Conservation (phyloP, 345 rosid species). For the Eucalyptus sp. region DNA sequence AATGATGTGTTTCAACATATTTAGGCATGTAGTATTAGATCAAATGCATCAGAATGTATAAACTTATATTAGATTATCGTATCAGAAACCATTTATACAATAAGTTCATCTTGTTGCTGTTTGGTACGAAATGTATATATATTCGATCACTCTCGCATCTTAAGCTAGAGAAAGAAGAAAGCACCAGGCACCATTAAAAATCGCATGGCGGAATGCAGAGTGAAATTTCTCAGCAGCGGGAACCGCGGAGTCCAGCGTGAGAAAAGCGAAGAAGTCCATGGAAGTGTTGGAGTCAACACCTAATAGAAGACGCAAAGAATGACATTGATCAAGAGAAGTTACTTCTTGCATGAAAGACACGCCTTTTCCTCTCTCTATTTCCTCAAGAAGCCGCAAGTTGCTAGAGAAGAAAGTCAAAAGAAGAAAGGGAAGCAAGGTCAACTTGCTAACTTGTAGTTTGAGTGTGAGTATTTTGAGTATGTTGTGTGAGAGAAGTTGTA, state of each 20-base stretch:
- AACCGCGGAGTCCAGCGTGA: accelerated
- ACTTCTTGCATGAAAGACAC: too few relatives aligned
- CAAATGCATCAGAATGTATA: background rate
- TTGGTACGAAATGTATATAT: background rate
- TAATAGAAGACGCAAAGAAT: too few relatives aligned
- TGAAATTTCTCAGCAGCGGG: background rate
- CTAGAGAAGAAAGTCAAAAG: too few relatives aligned
- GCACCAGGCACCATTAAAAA: background rate
- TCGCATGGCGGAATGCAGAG: background rate
- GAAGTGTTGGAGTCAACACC: background rate
- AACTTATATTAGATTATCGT: too few relatives aligned
- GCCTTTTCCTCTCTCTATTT: too few relatives aligned
- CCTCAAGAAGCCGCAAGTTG: too few relatives aligned
- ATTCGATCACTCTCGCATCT: background rate
- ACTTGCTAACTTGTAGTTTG: too few relatives aligned
- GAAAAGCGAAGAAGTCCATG: background rate
- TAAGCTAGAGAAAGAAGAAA: background rate
- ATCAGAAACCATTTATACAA: too few relatives aligned
- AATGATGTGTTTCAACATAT: background rate
- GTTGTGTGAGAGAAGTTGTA: background rate
- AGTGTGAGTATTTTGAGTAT: accelerated
- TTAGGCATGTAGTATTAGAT: background rate
- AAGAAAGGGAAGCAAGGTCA: too few relatives aligned
- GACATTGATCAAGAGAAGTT: too few relatives aligned
- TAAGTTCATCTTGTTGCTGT: too few relatives aligned